These are phyloP conservation scores for Phoenix dactylifera DNA, from an alignment of 176 grass and related monocot genomes.

Conservation along the genomic window DNA sequence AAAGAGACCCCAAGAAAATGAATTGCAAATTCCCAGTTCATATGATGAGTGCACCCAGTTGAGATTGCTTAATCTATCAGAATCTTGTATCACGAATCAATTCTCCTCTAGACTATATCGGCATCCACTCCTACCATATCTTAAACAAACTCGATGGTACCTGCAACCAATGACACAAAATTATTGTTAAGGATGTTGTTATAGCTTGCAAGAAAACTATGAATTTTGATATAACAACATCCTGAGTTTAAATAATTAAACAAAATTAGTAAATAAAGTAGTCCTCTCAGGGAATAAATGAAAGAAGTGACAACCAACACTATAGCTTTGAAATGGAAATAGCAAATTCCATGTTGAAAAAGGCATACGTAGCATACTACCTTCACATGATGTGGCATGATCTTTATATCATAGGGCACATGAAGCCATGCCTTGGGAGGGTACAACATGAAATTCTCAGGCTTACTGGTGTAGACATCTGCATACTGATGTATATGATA, in stretches of 20 bases:
- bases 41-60: no score
- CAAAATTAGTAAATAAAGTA: no score
- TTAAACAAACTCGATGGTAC: conserved; percentile 68
- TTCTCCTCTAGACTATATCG: no score
- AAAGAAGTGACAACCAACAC: conserved; percentile 6
- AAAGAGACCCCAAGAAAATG: no score
- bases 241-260: no score
- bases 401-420: conserved; percentile 94
- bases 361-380: conserved; percentile 26
- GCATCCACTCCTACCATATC: no score
- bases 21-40: no score
- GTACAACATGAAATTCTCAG: conserved; percentile 67
- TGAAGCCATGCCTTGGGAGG: conserved; percentile 86
- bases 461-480: conserved; percentile 90
- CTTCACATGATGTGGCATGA: conserved; percentile 98
- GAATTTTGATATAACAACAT: no score
- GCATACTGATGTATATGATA: conserved; percentile 99
- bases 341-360: not conserved
- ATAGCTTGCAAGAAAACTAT: no score
- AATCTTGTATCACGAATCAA: no score
- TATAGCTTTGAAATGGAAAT: not conserved
- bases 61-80: no score
- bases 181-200: no score
- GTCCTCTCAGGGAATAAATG: not conserved
- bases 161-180: conserved; percentile 23